Conservation (phyloP, 768 basidiomycete genomes). For the Cyathus striatus region DNA sequence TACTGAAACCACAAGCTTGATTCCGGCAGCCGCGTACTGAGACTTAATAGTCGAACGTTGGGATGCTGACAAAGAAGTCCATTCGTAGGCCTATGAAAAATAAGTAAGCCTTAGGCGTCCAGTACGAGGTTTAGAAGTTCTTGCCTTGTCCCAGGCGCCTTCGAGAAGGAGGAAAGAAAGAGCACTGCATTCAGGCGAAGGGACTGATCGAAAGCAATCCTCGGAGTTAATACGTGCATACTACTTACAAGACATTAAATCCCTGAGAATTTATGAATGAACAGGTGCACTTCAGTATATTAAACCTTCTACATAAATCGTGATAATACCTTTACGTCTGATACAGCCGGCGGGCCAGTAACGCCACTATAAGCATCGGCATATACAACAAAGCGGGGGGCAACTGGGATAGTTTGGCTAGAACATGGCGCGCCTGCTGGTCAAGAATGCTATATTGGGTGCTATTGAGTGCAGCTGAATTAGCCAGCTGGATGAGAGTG, state of each 20-base stretch:
- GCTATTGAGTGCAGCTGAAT: too few relatives aligned
- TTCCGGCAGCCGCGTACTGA: constrained; percentile 53
- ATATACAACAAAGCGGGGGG: constrained; percentile 49
- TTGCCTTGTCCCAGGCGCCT: constrained; percentile 56
- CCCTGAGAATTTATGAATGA: too few relatives aligned
- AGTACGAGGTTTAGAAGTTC: too few relatives aligned
- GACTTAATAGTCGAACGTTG: constrained; percentile 45
- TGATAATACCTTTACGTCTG: constrained; percentile 42
- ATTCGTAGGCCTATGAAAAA: constrained; percentile 39
- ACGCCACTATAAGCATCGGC: constrained; percentile 34
- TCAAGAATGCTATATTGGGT: too few relatives aligned
- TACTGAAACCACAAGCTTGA: constrained; percentile 55
- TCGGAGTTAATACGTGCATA: too few relatives aligned
- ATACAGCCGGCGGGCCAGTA: constrained; percentile 42
- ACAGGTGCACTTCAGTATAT: too few relatives aligned
- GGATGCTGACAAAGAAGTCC: constrained; percentile 39
- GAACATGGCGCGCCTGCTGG: too few relatives aligned
- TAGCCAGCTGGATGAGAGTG: too few relatives aligned
- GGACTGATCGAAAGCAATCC: constrained; percentile 2
- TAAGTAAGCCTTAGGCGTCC: too few relatives aligned
- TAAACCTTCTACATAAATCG: too few relatives aligned
- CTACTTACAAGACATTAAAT: constrained; percentile 51
- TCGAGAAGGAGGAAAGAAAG: constrained; percentile 51
- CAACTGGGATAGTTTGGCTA: too few relatives aligned
- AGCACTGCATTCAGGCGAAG: constrained; percentile 23